Evolutionary conservation across 768 basidiomycete species (phyloP).

Genomic region (Panaeolus cyanescens): DNA sequence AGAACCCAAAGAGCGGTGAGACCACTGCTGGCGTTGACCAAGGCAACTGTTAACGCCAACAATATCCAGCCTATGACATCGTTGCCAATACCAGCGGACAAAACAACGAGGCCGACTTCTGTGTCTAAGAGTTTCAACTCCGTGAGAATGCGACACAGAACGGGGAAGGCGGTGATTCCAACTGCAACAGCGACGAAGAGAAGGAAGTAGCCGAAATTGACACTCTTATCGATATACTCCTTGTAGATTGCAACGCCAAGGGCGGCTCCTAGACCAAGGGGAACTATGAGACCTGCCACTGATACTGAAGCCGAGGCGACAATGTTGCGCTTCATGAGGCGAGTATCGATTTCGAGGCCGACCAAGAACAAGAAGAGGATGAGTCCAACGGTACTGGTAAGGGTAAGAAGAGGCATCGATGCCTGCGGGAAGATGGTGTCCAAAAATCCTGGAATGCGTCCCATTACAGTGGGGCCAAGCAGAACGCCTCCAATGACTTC

Average conservation of each 20-base stretch:
- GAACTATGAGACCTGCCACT: conserved; percentile 68
- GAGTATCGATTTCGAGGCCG: conserved; percentile 81
- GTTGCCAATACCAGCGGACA: conserved; percentile 83
- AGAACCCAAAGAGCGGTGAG: conserved; percentile 81
- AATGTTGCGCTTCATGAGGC: conserved; percentile 65
- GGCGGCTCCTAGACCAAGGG: conserved; percentile 80
- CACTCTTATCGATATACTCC: conserved; percentile 55
- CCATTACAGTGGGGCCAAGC: conserved; percentile 78
- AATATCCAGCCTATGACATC: conserved; percentile 82
- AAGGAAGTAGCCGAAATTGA: conserved; percentile 80
- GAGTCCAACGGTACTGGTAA: conserved; percentile 77
- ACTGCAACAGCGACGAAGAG: conserved; percentile 85
- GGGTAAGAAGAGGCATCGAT: conserved; percentile 59
- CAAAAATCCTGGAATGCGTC: conserved; percentile 77
- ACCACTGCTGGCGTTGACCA: conserved; percentile 77
- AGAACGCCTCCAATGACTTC: conserved; percentile 92
- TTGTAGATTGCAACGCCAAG: conserved; percentile 73
- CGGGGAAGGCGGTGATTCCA: conserved; percentile 82
- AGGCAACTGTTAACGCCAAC: conserved; percentile 79
- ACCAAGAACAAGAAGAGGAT: conserved; percentile 83
- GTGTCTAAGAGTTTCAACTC: conserved; percentile 82
- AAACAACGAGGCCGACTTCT: conserved; percentile 75
- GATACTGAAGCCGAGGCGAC: conserved; percentile 62
- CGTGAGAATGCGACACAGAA: conserved; percentile 82
- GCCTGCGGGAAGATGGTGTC: conserved; percentile 54